A percentile compares a stretch with the other conserved stretches of the same genome.
Conservation (phyloP, 352 stramenopile genomes). For the Blastocystis sp. region DNA sequence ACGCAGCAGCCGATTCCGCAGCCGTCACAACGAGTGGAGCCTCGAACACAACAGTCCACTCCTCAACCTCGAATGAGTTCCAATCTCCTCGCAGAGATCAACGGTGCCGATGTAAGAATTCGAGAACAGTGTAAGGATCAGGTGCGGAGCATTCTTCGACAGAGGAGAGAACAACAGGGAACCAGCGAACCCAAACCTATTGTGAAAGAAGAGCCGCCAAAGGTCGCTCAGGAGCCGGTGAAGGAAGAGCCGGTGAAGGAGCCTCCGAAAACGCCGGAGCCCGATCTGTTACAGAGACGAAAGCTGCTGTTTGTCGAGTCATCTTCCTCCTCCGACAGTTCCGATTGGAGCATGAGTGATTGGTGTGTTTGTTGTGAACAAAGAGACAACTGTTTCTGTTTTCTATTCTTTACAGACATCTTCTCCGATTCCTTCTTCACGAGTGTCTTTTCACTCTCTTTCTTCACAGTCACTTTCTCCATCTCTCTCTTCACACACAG, state of each 20-base stretch:
- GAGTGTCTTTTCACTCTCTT: neutral
- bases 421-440: slow-evolving; percentile 33
- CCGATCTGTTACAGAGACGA: slow-evolving; percentile 1
- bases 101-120: neutral
- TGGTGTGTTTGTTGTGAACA: neutral
- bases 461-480: neutral
- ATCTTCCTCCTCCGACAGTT: neutral
- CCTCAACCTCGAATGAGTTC: neutral
- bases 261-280: neutral
- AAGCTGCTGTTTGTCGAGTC: slow-evolving; percentile 32
- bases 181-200: neutral
- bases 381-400: neutral
- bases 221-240: neutral
- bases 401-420: too few relatives aligned
- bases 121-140: neutral
- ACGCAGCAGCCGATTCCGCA: neutral
- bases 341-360: slow-evolving; percentile 20
- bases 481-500: neutral
- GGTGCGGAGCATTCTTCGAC: neutral
- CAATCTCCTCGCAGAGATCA: slow-evolving; percentile 22
- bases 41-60: neutral
- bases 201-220: neutral
- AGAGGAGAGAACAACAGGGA: neutral
- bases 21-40: neutral
- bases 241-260: neutral